Percentiles rank a stretch among this genome's conserved stretches.
phyloP scores from a whole-genome alignment of 2,329 filamentous ascomycete species.

The Xylaria sp. region DNA sequence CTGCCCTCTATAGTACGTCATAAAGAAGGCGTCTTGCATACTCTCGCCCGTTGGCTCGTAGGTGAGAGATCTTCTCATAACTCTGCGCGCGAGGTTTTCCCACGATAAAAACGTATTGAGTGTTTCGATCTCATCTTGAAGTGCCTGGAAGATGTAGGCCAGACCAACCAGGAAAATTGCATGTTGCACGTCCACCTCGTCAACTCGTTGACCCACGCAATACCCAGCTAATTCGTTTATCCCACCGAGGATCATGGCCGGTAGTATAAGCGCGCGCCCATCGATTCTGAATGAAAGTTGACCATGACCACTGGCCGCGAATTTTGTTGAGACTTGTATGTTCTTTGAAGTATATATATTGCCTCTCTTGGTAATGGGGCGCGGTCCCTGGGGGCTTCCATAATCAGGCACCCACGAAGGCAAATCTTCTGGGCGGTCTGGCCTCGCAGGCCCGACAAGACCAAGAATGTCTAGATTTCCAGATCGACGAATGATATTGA shows the following conservation, averaged over 20 bases:
- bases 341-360: not conserved
- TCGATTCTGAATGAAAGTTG: not conserved
- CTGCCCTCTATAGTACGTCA: not conserved
- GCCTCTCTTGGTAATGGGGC: not conserved
- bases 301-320: not conserved
- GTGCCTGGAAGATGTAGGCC: not conserved
- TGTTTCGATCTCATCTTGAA: not conserved
- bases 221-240: not conserved
- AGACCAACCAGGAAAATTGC: not conserved
- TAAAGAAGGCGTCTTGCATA: not conserved
- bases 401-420: not conserved
- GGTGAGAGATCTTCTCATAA: not conserved
- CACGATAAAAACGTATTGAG: not conserved
- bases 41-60: not conserved
- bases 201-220: not conserved
- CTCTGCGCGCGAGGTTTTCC: not conserved
- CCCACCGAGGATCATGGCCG: not conserved
- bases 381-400: not conserved
- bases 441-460: not conserved
- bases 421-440: not conserved
- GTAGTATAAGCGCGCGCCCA: not conserved
- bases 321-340: not conserved
- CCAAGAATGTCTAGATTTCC: not conserved
- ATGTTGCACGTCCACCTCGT: not conserved
- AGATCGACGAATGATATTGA: not conserved